Conservation (phyloP, 2,329 filamentous ascomycete species). For the Ploettnerulaceae sp. region DNA sequence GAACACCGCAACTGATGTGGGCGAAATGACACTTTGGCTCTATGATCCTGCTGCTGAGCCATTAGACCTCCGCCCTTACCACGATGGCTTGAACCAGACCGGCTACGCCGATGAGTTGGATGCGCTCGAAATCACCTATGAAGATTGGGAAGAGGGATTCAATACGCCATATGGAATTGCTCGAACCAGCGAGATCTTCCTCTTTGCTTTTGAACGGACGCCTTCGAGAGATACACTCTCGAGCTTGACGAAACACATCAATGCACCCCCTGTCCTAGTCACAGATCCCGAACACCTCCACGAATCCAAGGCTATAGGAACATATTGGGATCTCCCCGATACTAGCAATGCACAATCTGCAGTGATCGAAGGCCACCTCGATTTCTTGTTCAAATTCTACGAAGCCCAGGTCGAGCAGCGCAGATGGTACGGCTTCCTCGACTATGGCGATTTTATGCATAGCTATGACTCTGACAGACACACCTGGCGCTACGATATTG, state of each 20-base stretch:
- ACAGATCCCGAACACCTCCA: constrained; percentile 46
- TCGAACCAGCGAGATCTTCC: constrained; percentile 51
- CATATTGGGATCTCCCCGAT: constrained; percentile 47
- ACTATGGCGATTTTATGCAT: constrained; percentile 59
- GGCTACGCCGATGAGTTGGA: constrained; percentile 54
- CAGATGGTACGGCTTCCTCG: constrained; percentile 59
- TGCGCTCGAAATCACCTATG: constrained; percentile 58
- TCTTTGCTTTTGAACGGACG: constrained; percentile 49
- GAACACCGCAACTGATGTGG: constrained; percentile 44
- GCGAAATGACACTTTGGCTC: constrained; percentile 54
- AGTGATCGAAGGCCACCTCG: constrained; percentile 47
- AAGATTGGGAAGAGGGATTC: constrained; percentile 54
- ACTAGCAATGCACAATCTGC: constrained; percentile 30
- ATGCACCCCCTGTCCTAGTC: constrained; percentile 48
- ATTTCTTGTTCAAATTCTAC: constrained; percentile 54
- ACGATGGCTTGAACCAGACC: constrained; percentile 52
- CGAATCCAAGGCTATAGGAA: constrained; percentile 48
- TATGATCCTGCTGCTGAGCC: constrained; percentile 53
- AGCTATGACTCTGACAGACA: constrained; percentile 56
- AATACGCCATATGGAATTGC: constrained; percentile 54
- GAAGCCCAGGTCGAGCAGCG: constrained; percentile 50
- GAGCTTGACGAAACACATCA: constrained; percentile 41
- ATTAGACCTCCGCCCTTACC: constrained; percentile 52
- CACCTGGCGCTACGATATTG: constrained; percentile 58
- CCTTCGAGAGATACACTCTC: constrained; percentile 45